Conservation (phyloP, 2,329 filamentous ascomycete species). For the Colletotrichum sp. region DNA sequence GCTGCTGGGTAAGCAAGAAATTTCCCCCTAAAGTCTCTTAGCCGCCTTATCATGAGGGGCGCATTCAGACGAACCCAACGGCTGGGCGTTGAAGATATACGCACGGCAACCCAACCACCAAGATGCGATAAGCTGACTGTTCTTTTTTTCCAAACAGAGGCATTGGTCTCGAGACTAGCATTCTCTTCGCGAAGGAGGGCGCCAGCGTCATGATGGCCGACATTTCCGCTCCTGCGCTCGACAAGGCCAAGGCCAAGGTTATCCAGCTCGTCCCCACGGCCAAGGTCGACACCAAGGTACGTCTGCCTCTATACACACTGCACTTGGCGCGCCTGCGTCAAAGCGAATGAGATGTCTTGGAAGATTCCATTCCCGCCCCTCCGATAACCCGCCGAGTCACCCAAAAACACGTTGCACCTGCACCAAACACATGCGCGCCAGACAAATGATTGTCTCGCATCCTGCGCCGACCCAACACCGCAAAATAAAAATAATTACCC, state of each 20-base stretch:
- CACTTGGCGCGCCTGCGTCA: not conserved
- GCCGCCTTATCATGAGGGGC: not conserved
- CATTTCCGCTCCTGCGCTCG: slow-evolving; percentile 79
- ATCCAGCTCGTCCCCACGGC: slow-evolving; percentile 71
- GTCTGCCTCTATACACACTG: slow-evolving; percentile 13
- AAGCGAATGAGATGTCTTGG: slow-evolving; percentile 3
- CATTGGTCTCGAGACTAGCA: slow-evolving; percentile 90
- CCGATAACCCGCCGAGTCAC: not conserved
- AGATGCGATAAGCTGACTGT: slow-evolving; percentile 9
- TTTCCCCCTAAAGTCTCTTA: not conserved
- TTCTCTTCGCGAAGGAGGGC: slow-evolving; percentile 89
- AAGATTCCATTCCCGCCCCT: slow-evolving; percentile 2
- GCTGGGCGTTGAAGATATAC: not conserved
- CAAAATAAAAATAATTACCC: slow-evolving; percentile 1
- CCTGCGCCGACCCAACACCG: not conserved
- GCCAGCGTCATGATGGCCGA: slow-evolving; percentile 86
- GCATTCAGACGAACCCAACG: not conserved
- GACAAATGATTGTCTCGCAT: not conserved
- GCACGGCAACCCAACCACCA: not conserved
- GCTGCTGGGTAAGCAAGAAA: slow-evolving; percentile 74
- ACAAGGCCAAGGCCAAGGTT: slow-evolving; percentile 77
- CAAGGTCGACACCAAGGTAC: slow-evolving; percentile 65
- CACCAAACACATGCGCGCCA: not conserved
- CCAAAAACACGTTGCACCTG: slow-evolving; percentile 26
- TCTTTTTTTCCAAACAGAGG: slow-evolving; percentile 60